Evolutionary conservation across 2,329 filamentous ascomycete genomes (phyloP).

Genomic region (Aspergillus sp.): DNA sequence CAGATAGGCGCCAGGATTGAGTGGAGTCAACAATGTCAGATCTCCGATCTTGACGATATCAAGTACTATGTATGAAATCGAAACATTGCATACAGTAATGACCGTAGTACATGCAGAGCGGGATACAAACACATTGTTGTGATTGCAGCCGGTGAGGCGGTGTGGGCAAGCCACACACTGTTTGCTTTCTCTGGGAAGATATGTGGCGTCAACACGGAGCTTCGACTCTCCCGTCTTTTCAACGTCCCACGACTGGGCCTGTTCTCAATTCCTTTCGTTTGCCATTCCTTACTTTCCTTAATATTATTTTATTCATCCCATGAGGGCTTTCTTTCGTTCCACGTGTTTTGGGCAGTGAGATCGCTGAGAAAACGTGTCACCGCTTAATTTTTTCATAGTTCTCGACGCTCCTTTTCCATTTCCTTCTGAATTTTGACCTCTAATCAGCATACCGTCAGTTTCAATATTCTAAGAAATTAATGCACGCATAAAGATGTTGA

Average conservation of each 20-base stretch:
- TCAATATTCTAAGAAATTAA: background rate
- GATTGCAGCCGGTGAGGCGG: background rate
- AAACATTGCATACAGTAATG: too few species aligned
- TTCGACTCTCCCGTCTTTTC: background rate
- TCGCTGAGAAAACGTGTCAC: background rate
- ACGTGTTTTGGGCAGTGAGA: background rate
- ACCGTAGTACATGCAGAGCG: too few species aligned
- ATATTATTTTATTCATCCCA: background rate
- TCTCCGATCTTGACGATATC: too few species aligned
- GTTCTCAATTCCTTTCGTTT: constrained; percentile 1
- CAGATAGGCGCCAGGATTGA: too few species aligned
- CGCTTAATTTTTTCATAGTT: background rate
- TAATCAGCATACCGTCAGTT: background rate
- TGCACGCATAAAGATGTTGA: constrained; percentile 11
- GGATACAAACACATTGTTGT: too few species aligned
- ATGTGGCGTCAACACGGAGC: background rate
- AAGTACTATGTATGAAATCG: too few species aligned
- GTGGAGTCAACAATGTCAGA: too few species aligned
- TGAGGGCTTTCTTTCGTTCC: background rate
- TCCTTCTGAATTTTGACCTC: background rate
- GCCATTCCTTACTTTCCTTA: background rate
- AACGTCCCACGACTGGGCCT: background rate
- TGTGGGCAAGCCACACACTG: background rate
- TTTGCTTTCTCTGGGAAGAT: too few species aligned
- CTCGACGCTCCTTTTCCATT: constrained; percentile 10